phyloP scores from a whole-genome alignment of 345 rosid species.

The Aethionema arabicum region DNA sequence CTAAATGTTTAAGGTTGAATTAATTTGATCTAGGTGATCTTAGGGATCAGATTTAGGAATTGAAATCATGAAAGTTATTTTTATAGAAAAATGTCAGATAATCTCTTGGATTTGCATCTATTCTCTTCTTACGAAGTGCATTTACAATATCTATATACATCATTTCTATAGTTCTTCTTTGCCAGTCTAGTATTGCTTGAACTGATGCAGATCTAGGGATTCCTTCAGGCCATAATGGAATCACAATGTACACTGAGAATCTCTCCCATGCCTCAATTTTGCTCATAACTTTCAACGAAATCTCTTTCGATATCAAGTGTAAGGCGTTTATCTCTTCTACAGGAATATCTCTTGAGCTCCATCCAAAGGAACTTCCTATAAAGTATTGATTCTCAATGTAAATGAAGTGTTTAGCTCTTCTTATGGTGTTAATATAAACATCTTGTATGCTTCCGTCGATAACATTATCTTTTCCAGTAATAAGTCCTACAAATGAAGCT shows the following conservation, averaged over 20 bases:
- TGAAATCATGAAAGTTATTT: too few species aligned
- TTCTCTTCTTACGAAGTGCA: conserved; percentile 48
- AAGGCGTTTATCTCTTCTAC: conserved; percentile 56
- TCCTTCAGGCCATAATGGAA: conserved; percentile 94
- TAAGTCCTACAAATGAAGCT: conserved; percentile 49
- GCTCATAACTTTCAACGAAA: conserved; percentile 67
- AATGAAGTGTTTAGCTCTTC: conserved; percentile 75
- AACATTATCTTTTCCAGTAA: conserved; percentile 52
- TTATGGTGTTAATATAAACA: conserved; percentile 70
- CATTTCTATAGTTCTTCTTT: conserved; percentile 84
- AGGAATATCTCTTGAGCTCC: conserved; percentile 50
- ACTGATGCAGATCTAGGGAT: conserved; percentile 62
- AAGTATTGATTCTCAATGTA: conserved; percentile 90
- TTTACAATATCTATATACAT: conserved; percentile 65
- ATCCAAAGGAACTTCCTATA: conserved; percentile 75
- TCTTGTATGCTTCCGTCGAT: conserved; percentile 87
- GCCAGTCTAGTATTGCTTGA: conserved; percentile 89
- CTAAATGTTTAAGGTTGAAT: too few species aligned
- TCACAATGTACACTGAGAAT: conserved; percentile 68
- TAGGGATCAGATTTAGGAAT: too few species aligned
- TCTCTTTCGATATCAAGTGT: conserved; percentile 77
- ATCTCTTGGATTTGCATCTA: conserved; percentile 53
- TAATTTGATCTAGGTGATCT: too few species aligned
- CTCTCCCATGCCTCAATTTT: conserved; percentile 74
- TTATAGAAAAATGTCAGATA: conserved; percentile 59